Conservation (phyloP, 176 grass and related monocot species). For the Puya raimondii region DNA sequence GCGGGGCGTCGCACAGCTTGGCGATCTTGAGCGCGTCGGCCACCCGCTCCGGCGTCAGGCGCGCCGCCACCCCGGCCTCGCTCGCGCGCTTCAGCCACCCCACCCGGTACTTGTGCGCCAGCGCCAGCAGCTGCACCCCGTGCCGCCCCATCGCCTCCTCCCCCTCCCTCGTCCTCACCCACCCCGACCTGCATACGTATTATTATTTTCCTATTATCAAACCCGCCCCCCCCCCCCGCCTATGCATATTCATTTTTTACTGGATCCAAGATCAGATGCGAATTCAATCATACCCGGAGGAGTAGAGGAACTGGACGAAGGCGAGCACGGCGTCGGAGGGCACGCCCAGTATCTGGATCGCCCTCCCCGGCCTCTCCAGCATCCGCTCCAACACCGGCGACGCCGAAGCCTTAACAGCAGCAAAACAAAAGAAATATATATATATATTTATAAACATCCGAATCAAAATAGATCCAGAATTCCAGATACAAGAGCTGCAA, state of each 20-base stretch:
- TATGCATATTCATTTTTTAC: background rate
- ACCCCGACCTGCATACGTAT: background rate
- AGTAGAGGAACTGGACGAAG: conserved; percentile 59
- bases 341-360: conserved; percentile 46
- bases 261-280: background rate
- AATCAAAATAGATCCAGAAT: background rate
- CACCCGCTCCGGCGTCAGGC: conserved; percentile 28
- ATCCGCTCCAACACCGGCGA: conserved; percentile 71
- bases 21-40: conserved; percentile 64
- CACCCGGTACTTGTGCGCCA: conserved; percentile 58
- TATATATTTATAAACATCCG: background rate
- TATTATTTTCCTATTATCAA: too few species aligned
- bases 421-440: background rate
- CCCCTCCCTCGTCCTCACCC: conserved; percentile 6
- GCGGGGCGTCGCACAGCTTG: conserved; percentile 54
- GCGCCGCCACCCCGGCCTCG: conserved; percentile 44
- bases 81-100: conserved; percentile 49
- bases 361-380: conserved; percentile 26
- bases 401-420: conserved; percentile 19
- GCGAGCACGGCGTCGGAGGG: conserved; percentile 34
- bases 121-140: conserved; percentile 41
- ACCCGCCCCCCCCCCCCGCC: too few species aligned
- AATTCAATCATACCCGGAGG: conserved; percentile 10
- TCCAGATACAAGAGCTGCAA: background rate
- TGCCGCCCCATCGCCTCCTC: conserved; percentile 42